These are phyloP conservation scores for Colletotrichum trifolii DNA, from an alignment of 2,329 filamentous ascomycete genomes.

Conservation along the genomic window DNA sequence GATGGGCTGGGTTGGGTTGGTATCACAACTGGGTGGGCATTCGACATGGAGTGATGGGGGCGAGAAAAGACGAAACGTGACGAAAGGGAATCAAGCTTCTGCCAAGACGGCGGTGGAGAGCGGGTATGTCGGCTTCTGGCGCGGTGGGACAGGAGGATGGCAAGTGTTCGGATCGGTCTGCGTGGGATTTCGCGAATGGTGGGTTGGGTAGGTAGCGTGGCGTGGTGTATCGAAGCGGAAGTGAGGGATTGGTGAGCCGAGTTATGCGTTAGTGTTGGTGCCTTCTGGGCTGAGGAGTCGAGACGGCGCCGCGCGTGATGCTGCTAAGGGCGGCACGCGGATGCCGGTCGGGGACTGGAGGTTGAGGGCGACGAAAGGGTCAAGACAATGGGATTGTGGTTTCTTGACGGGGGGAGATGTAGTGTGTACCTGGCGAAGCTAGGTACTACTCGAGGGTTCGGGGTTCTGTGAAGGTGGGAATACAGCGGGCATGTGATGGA, in stretches of 20 bases:
- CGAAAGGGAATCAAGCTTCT: conserved; percentile 31
- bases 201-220: background rate
- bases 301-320: no score
- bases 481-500: conserved; percentile 14
- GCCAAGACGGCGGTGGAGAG: conserved; percentile 31
- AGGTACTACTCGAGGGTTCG: background rate
- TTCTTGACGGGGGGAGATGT: background rate
- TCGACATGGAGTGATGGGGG: background rate
- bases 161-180: conserved; percentile 7
- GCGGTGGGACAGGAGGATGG: no score
- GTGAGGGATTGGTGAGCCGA: no score
- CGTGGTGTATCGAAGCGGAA: background rate
- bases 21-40: background rate
- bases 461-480: background rate
- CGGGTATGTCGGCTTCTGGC: conserved; percentile 28
- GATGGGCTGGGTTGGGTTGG: background rate
- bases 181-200: background rate
- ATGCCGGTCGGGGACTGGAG: no score
- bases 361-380: no score
- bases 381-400: background rate
- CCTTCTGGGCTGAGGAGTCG: no score
- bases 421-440: no score
- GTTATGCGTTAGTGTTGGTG: no score
- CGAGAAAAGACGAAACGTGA: background rate
- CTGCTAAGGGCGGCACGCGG: no score